phyloP scores from a whole-genome alignment of 1,284 basidiomycete species.

The Mycosarcoma mackinlayi region DNA sequence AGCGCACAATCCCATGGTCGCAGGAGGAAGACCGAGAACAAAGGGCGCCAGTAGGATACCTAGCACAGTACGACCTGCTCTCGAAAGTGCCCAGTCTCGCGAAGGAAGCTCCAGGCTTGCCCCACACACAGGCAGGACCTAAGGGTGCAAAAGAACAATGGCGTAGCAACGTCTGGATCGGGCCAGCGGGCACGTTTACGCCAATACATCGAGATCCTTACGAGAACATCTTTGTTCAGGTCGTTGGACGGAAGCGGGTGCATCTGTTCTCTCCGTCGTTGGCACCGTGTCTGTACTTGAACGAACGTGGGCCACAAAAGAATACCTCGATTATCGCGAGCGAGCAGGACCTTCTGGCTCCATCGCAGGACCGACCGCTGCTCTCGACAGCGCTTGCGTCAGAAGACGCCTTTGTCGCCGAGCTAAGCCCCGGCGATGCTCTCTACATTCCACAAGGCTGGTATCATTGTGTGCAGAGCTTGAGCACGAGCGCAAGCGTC shows the following conservation, averaged over 20 bases:
- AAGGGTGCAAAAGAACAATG: slow-evolving; percentile 48
- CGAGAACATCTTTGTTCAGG: slow-evolving; percentile 53
- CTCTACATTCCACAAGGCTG: slow-evolving; percentile 52
- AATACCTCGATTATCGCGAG: slow-evolving; percentile 47
- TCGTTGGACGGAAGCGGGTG: slow-evolving; percentile 49
- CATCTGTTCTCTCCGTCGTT: slow-evolving; percentile 44
- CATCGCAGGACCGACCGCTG: slow-evolving; percentile 16
- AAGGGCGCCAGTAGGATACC: slow-evolving; percentile 42
- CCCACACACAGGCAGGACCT: slow-evolving; percentile 46
- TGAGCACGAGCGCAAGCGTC: slow-evolving; percentile 48
- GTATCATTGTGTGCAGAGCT: slow-evolving; percentile 52
- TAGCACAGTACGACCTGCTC: slow-evolving; percentile 53
- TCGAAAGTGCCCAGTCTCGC: slow-evolving; percentile 29
- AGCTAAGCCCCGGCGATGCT: slow-evolving; percentile 45
- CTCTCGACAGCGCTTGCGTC: slow-evolving; percentile 30
- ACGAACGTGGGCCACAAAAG: slow-evolving; percentile 26
- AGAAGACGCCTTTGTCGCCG: slow-evolving; percentile 15
- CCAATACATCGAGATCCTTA: slow-evolving; percentile 55
- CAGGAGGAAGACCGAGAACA: neutral
- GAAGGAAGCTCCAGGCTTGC: slow-evolving; percentile 41
- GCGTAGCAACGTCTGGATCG: slow-evolving; percentile 57
- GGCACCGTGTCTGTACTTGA: slow-evolving; percentile 35
- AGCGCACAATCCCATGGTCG: slow-evolving; percentile 43
- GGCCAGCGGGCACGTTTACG: slow-evolving; percentile 48
- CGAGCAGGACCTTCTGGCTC: slow-evolving; percentile 36